Base-by-base conservation (phyloP, 305 asterid species). In the Solanum chacoense region DNA sequence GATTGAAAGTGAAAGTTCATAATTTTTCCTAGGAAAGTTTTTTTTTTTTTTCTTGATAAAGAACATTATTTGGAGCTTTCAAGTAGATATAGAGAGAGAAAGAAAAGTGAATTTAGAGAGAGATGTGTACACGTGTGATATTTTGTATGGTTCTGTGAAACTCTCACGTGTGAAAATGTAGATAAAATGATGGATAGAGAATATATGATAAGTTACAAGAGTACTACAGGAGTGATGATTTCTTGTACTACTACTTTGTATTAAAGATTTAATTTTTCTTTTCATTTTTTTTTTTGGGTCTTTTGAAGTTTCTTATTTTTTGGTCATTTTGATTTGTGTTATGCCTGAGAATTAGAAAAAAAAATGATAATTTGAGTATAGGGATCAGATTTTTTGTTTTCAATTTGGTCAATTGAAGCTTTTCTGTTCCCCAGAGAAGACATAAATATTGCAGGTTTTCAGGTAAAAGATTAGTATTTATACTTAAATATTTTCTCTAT, bases 101-200 rank as follows among this genome's bases (percentile, higher is more conserved):
- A 84, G 87, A 37, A 80, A 55, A 7, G 74, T 83, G 29, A 50
- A 37, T 35, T 22, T 32, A 38, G 76, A 40, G 89, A 86, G 37
- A 90, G 89, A 88, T 81, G 87, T 79, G 87, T 69, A 72, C 81
- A 69, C 88, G 86, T 69, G 89, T 50, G 87, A 88, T 91, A 31
- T 85, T 79, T 50, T 67, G 90, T 75, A 35, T 88, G 73, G 80
- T 63, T 71, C 38, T 91, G 91, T 90, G 89, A 7, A 87, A 90
- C 91, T 91, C 95, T 91, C 96, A 95, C 97, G 98, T 95, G 98
- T 92, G 95, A 93, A 90, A 8, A 74, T 32, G 20, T 93, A 85
- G 91, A 91, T 94, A 92, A 90, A 91, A 92, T 86, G 93, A 90
- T 94, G 92, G 81, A 87, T 84, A 72, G 81, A 89, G 90, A 90